Base-by-base conservation (phyloP, 192 early-diverging fungal genomes). In the Allomyces javanicus region DNA sequence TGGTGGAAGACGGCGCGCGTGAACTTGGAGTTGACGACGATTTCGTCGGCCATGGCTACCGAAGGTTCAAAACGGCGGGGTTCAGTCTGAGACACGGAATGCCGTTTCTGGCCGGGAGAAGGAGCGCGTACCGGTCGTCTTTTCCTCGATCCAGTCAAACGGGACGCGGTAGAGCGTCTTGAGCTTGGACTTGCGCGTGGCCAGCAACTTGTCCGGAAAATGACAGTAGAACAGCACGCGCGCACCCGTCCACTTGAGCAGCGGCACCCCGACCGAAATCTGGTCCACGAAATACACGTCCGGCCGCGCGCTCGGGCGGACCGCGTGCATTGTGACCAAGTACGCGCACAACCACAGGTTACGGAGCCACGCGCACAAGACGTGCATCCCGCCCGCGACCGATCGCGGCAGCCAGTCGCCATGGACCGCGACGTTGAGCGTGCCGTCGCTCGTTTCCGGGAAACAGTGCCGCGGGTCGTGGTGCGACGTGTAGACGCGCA, bases 191-290 rank as follows among this genome's bases (percentile, higher is more conserved):
- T 81, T 79, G 5, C 88, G 80, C 63, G 69, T 70, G 40, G 63
- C 65, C 26, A 89, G 72, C 61, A 93, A 76, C 67, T 91, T 88
- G 71, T 97, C 94, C 0, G 94, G 94, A 69, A 92, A 94, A 66
- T 97, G 94, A 72, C 94, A 94, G 72, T 97, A 97, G 74, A 97
- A 97, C 55, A 97, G 74, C 12, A 94, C 83, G 74, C 88, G 74
- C 22, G 84, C 77, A 1, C 73, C 70, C 25, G 83, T 79, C 69
- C 83, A 79, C 43, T 76, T 77, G 55, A 95, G 73, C 17, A 95
- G 61, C n/a, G 93, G 93, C 24, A 94, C 83, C 17, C 84, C 82
- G 9, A 87, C 85, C 24, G 90, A 89, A 24, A 95, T 73, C 75
- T 93, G 90, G 81, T 97, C 94, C 7, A 90, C 86, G 65, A 97